Base-by-base conservation (phyloP, 73 alveolate species). In the Vitrella brassicaformis region DNA sequence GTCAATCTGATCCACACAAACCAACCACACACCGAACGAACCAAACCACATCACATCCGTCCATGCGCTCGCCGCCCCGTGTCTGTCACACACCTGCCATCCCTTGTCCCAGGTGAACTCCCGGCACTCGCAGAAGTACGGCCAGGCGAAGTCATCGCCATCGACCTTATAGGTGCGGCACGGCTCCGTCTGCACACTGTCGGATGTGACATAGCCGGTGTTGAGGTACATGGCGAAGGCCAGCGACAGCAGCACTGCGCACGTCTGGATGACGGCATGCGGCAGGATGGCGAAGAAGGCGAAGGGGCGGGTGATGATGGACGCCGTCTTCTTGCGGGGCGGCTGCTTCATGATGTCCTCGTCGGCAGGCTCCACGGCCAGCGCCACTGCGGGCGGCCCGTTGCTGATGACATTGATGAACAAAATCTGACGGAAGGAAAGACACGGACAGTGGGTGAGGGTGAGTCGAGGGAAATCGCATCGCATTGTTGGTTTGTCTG, bases 261-360 rank as follows among this genome's bases (percentile, higher is more conserved):
- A 18, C 74, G 74, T 0, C 25, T 22, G 75, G 66, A 75, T 39
- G 29, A 31, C 31, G 25, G 39, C 82, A 0, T 67, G 70, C 25
- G 74, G 47, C 45, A 75, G 29, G 71, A 66, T 66, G 26, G 30
- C 47, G 46, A 8, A 39, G 56, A 39, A 8, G 22, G 22, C 4
- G 22, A 4, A 39, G 56, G 4, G 22, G 56, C 22, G 14, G 14
- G 56, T 39, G 22, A 39, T 39, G 22, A 39, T 4, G 22, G 4
- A 14, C 56, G 4, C 22, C 22, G 4, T 39, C 56, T 39, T 39
- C 56, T 4, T 4, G 14, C 56, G 56, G 56, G 56, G 56, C 22
- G 56, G 56, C 22, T 8, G 22, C 56, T 39, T 14, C 56, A 39
- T 39, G 56, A 39, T 39, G 4, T 39, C 56, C 22, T 4, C 22